Base-by-base conservation (phyloP, 139 green algal species). In the Micractinium conductrix region DNA sequence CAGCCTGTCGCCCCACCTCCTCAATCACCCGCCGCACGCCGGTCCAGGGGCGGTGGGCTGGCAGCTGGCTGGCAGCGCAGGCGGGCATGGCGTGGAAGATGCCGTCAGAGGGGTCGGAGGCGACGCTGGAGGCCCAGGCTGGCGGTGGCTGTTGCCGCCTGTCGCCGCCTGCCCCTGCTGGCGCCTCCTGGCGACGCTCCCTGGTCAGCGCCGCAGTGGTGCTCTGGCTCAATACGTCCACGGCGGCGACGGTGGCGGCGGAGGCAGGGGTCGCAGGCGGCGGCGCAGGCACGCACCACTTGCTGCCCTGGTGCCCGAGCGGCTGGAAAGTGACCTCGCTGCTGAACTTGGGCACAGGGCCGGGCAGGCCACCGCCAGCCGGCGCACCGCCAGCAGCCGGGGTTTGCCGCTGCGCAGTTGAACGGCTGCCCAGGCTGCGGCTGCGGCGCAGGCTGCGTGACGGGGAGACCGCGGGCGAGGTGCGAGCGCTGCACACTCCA, bases 21-120 rank as follows among this genome's bases (percentile, higher is more conserved):
- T 72, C 65, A 30, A 71, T 71, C 63, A 71, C 63, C 30, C 63
- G 63, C 28, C 63, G 63, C 63, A 71, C 63, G 17, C n/a, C 63
- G 1, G 63, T 71, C 63, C 63, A 71, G 63, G 63, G 63, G 28
- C 63, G 63, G 63, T 71, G 40, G 30, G 63, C 63, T 16, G 63
- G 63, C 63, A 26, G 63, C 30, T 42, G 63, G 63, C 63, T 37
- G 40, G 30, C 63, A 8, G 22, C 4, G 63, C 63, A 71, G 19
- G 63, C 63, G 9, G 12, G 8, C 30, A 42, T 19, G n/a, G 30
- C 21, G 9, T 8, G n/a, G 63, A 8, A 7, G 30, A 9, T 12
- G 55, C 55, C n/a, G n/a, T 62, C 53, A 62, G 53, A 62, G 2
- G 53, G 53, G 53, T 62, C 53, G 53, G 53, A 62, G 53, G 53